Percentiles rank a stretch among this genome's conserved stretches.
These are phyloP conservation scores for Rhizopogon sp. DNA, from an alignment of 768 basidiomycete genomes.

Conservation along the genomic window DNA sequence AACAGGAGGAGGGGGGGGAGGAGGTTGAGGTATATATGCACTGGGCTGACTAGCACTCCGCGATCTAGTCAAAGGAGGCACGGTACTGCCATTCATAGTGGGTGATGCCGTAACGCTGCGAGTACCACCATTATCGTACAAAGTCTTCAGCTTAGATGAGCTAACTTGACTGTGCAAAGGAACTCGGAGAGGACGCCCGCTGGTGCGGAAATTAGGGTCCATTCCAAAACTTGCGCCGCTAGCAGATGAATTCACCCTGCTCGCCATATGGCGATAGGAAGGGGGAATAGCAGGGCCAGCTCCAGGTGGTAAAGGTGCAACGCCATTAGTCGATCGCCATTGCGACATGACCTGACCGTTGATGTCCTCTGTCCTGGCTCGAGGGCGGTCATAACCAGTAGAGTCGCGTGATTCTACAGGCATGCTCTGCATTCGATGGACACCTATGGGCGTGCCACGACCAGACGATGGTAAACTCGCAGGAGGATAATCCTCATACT, in stretches of 20 bases:
- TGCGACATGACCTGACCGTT: slow-evolving; percentile 59
- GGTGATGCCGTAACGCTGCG: slow-evolving; percentile 30
- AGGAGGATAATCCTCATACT: slow-evolving; percentile 71
- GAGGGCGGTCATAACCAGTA: slow-evolving; percentile 45
- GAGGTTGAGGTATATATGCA: slow-evolving; percentile 53
- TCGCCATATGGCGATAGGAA: slow-evolving; percentile 36
- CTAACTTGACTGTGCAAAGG: slow-evolving; percentile 66
- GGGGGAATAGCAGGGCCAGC: slow-evolving; percentile 15
- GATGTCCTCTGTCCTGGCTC: slow-evolving; percentile 67
- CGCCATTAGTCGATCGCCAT: slow-evolving; percentile 52
- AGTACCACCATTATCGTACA: slow-evolving; percentile 44
- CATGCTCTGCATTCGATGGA: slow-evolving; percentile 53
- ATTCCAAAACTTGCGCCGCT: slow-evolving; percentile 38
- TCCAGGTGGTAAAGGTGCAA: slow-evolving; percentile 31
- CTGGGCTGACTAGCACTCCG: slow-evolving; percentile 79
- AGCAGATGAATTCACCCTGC: slow-evolving; percentile 42
- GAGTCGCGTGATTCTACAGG: slow-evolving; percentile 50
- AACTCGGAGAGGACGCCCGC: slow-evolving; percentile 36
- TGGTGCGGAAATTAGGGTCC: slow-evolving; percentile 30
- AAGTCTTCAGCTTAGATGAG: slow-evolving; percentile 50
- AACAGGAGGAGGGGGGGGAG: slow-evolving; percentile 57
- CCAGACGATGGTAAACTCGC: slow-evolving; percentile 48
- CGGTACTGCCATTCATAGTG: slow-evolving; percentile 13
- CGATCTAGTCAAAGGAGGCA: slow-evolving; percentile 44
- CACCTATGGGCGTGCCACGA: slow-evolving; percentile 67